Evolutionary conservation across 306 rosid genomes (phyloP).

Genomic region (Styphnolobium japonicum): DNA sequence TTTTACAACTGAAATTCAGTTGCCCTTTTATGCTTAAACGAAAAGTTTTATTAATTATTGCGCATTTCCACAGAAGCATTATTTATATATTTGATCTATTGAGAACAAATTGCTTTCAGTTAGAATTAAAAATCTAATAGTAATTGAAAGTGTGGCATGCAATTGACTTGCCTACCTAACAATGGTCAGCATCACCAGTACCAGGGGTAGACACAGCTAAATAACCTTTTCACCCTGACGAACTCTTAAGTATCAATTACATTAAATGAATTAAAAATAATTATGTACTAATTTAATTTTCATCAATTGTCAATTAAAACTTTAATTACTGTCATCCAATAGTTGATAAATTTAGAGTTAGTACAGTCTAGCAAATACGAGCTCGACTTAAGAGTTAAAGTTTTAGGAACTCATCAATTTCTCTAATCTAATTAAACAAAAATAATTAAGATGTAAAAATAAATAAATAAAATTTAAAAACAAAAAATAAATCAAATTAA

Average conservation of each 20-base stretch:
- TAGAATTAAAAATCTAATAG: neutral
- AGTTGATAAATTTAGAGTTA: too few relatives aligned
- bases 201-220: neutral
- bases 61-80: neutral
- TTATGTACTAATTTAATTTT: too few relatives aligned
- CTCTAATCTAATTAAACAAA: too few relatives aligned
- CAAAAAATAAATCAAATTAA: too few relatives aligned
- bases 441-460: too few relatives aligned
- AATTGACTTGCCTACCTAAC: neutral
- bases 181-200: neutral
- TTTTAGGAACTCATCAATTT: too few relatives aligned
- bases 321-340: too few relatives aligned
- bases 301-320: too few relatives aligned
- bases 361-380: too few relatives aligned
- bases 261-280: neutral
- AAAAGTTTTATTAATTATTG: neutral
- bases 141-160: neutral
- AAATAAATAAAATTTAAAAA: too few relatives aligned
- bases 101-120: neutral
- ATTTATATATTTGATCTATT: neutral
- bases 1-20: neutral
- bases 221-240: neutral
- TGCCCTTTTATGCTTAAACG: neutral
- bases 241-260: neutral
- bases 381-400: too few relatives aligned